Base-by-base conservation (phyloP, 2,329 filamentous ascomycete species). In the Aspergillus thermomutatus region DNA sequence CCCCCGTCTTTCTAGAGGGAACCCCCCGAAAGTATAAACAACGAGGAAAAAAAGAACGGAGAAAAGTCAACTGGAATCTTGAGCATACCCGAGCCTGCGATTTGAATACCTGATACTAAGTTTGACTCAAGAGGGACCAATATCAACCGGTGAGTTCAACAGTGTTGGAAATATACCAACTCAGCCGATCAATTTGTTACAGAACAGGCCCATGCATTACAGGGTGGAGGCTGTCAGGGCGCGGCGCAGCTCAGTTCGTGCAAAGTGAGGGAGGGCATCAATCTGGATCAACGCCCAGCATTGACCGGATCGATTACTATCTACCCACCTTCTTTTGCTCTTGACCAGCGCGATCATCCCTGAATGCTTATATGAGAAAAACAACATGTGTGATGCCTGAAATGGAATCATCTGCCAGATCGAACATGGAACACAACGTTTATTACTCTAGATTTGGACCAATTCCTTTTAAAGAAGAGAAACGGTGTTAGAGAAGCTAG, bases 351-450 rank as follows among this genome's bases (percentile, higher is more conserved):
- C 1, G 17, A 37, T 37, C 34, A 37, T 23, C 43, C 49, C 45
- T 14, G 37, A 37, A n/a, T 31, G 52, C 54, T 61, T 53, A 52
- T 61, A 58, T 60, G 52, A 52, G 58, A 53, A 53, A 55, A 58
- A 58, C 45, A 53, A 56, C 49, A 34, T 50, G 45, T 45, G 52
- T 56, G 59, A 60, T 63, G 63, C 62, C 60, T 64, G 57, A 58
- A 51, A 58, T 60, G 19, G 54, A 49, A 43, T 51, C 40, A 43
- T 50, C 55, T 58, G 55, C 48, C 37, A 57, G 60, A 57, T 63
- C 55, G 50, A 50, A 58, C 54, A 51, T 52, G 53, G 52, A 57
- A 54, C 31, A 49, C 46, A 28, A 55, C 47, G 45, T 55, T 57
- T 56, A 50, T 40, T 49, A 41, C 52, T 53, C 50, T 53, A 60